Evolutionary conservation across 1,139 yeast genomes (phyloP).

Genomic region (Debaryomyces subglobosus): DNA sequence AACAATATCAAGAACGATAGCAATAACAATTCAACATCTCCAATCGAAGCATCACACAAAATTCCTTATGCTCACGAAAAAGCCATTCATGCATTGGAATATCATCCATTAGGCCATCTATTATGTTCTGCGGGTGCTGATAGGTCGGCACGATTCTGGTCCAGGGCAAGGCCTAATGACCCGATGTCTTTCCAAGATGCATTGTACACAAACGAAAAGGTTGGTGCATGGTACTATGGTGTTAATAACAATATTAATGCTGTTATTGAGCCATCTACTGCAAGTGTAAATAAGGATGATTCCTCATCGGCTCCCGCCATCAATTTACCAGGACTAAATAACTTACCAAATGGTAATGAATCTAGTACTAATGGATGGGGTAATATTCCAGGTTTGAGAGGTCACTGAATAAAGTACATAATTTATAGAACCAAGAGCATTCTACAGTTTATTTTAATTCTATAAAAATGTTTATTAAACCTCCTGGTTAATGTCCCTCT

Average conservation of each 20-base stretch:
- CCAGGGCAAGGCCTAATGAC: conserved; percentile 89
- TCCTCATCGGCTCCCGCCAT: conserved; percentile 11
- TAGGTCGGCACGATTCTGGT: conserved; percentile 93
- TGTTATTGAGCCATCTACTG: conserved; percentile 38
- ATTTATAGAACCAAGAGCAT: background rate
- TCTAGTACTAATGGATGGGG: conserved; percentile 13
- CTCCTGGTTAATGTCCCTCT: background rate
- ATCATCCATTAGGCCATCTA: conserved; percentile 92
- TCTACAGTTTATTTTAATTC: background rate
- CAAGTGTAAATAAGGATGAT: conserved; percentile 12
- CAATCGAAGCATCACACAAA: conserved; percentile 56
- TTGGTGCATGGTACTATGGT: conserved; percentile 74
- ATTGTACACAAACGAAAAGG: conserved; percentile 66
- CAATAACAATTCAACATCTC: conserved; percentile 21
- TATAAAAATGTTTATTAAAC: background rate
- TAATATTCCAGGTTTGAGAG: conserved; percentile 24
- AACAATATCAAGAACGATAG: conserved; percentile 7
- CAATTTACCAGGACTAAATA: conserved; percentile 31
- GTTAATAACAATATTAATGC: conserved; percentile 70
- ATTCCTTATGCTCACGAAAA: conserved; percentile 95
- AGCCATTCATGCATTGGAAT: conserved; percentile 86
- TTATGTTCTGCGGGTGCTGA: conserved; percentile 93
- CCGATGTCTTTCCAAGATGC: conserved; percentile 82
- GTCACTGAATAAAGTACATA: conserved; percentile 12
- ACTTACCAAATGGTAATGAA: conserved; percentile 15